Conservation (phyloP, 495 filamentous ascomycete genomes). For the Lasiosphaeria ovina region DNA sequence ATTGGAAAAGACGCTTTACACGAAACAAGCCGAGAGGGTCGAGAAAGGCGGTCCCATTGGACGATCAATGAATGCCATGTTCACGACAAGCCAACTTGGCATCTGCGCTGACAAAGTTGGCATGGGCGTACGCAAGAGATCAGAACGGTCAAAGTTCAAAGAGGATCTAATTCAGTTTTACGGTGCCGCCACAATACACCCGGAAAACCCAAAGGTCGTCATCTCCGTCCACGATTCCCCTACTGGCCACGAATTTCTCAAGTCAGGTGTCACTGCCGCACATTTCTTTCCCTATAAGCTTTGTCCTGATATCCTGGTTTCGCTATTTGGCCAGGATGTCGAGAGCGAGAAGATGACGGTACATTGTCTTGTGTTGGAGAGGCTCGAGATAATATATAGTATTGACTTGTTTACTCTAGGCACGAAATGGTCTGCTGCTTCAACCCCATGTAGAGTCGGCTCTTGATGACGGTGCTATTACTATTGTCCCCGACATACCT, state of each 20-base stretch:
- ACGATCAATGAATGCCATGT: constrained; percentile 20
- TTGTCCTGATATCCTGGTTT: constrained; percentile 16
- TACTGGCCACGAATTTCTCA: constrained; percentile 10
- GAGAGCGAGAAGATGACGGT: constrained; percentile 16
- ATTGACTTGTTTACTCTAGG: constrained; percentile 6
- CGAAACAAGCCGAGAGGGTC: constrained; percentile 14
- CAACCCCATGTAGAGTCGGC: constrained; percentile 12
- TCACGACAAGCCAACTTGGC: constrained; percentile 21
- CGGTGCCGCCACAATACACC: constrained; percentile 7
- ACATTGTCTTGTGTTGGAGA: constrained; percentile 6
- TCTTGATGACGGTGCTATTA: constrained; percentile 21
- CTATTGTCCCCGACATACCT: constrained; percentile 22
- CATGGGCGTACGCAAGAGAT: constrained; percentile 15
- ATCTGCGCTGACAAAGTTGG: constrained; percentile 13
- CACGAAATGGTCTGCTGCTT: constrained; percentile 23
- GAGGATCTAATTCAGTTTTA: too few species aligned
- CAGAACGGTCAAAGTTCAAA: constrained; percentile 17
- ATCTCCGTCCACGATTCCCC: constrained; percentile 9
- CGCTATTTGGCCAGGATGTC: constrained; percentile 21
- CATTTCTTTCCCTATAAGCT: constrained; percentile 22
- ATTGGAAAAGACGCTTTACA: constrained; percentile 17
- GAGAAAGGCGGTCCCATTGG: constrained; percentile 12
- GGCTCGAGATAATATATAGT: background rate
- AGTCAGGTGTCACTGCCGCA: constrained; percentile 12
- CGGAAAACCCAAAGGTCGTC: constrained; percentile 12